phyloP scores from a whole-genome alignment of 306 rosid species.

The Corylus heterophylla region DNA sequence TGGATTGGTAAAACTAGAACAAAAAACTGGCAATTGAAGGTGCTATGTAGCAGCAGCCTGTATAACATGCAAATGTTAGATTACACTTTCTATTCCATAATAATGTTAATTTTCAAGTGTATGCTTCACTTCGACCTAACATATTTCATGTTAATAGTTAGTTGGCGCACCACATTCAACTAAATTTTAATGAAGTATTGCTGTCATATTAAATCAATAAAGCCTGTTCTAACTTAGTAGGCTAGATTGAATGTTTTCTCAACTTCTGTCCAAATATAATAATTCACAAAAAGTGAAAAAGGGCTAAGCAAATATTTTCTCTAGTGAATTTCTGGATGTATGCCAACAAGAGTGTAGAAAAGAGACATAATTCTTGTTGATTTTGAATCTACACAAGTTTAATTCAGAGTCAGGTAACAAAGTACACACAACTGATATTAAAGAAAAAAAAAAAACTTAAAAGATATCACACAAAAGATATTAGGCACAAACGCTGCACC shows the following conservation, averaged over 20 bases:
- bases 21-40: slow-evolving; percentile 2
- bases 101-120: no score
- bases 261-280: no score
- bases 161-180: no score
- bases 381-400: neutral
- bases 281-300: neutral
- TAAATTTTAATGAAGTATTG: no score
- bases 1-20: neutral
- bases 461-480: neutral
- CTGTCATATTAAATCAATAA: no score
- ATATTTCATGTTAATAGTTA: no score
- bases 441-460: neutral
- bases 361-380: neutral
- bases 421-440: neutral
- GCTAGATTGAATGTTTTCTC: no score
- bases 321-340: neutral
- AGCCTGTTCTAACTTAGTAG: no score
- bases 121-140: no score
- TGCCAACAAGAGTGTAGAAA: neutral
- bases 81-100: neutral
- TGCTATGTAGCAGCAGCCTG: slow-evolving; percentile 3
- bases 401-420: neutral
- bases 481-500: neutral
- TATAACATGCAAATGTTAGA: neutral
- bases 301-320: neutral